Conservation (phyloP, 1,284 basidiomycete species). For the Hymenochaete sp. region DNA sequence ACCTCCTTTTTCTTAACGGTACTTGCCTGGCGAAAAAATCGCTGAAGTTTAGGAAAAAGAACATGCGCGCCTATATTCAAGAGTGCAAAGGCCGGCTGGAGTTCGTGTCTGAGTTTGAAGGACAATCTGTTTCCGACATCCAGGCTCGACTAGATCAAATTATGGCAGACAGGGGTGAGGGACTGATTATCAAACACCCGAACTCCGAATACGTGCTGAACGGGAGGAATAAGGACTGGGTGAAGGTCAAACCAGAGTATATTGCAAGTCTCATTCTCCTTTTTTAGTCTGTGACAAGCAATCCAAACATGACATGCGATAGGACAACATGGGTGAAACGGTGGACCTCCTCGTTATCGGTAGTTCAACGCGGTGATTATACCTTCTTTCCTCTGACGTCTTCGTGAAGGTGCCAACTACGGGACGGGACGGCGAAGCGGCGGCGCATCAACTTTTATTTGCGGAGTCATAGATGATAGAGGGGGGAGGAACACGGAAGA, state of each 20-base stretch:
- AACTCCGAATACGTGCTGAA: conserved; percentile 74
- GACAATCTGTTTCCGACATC: conserved; percentile 73
- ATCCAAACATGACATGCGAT: conserved; percentile 12
- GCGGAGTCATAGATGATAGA: conserved; percentile 68
- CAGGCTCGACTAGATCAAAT: conserved; percentile 70
- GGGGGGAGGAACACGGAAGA: conserved; percentile 44
- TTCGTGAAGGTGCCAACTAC: conserved; percentile 54
- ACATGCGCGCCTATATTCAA: conserved; percentile 52
- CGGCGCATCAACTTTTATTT: conserved; percentile 73
- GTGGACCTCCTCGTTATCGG: conserved; percentile 85
- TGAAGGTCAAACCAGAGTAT: conserved; percentile 92
- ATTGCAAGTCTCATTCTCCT: conserved; percentile 48
- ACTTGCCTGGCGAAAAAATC: conserved; percentile 57
- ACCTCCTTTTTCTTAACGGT: conserved; percentile 81
- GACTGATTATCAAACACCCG: conserved; percentile 83
- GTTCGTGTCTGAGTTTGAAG: conserved; percentile 61
- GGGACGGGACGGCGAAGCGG: conserved; percentile 66
- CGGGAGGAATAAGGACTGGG: conserved; percentile 82
- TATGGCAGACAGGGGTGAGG: conserved; percentile 79
- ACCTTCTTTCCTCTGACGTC: conserved; percentile 2
- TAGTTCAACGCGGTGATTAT: conserved; percentile 27
- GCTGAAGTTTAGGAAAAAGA: conserved; percentile 60
- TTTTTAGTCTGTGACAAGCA: not conserved
- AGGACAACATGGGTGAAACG: conserved; percentile 86
- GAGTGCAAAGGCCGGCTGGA: conserved; percentile 73